Evolutionary conservation across 2,329 filamentous ascomycete species (phyloP).

Genomic region (Ceratocystis ficicola): DNA sequence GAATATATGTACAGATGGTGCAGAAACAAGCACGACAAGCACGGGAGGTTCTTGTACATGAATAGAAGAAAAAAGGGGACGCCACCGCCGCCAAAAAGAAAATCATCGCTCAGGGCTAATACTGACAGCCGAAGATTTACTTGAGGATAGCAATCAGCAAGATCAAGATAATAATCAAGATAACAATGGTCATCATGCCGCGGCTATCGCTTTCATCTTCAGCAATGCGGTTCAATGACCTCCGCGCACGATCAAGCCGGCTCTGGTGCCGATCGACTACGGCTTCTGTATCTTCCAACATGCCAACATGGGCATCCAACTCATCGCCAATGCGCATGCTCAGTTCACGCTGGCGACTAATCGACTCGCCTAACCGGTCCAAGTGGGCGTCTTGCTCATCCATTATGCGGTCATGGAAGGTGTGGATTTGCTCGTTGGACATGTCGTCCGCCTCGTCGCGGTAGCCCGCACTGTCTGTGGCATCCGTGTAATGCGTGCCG

Average conservation of each 20-base stretch:
- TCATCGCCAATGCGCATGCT: slow-evolving; percentile 95
- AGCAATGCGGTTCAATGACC: slow-evolving; percentile 58
- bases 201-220: slow-evolving; percentile 70
- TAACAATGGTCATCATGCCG: slow-evolving; percentile 72
- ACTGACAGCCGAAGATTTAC: slow-evolving; percentile 30
- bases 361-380: slow-evolving; percentile 74
- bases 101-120: neutral
- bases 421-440: slow-evolving; percentile 74
- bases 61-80: neutral
- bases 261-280: slow-evolving; percentile 69
- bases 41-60: neutral
- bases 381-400: slow-evolving; percentile 87
- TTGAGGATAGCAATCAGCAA: slow-evolving; percentile 74
- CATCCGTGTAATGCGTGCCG: slow-evolving; percentile 53
- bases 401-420: slow-evolving; percentile 68
- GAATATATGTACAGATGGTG: slow-evolving; percentile 14
- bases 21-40: neutral
- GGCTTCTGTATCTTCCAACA: slow-evolving; percentile 81
- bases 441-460: slow-evolving; percentile 48
- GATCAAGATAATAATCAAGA: slow-evolving; percentile 69
- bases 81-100: neutral
- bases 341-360: slow-evolving; percentile 78
- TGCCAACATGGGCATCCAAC: slow-evolving; percentile 74
- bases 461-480: slow-evolving; percentile 44
- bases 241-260: slow-evolving; percentile 62